Evolutionary conservation across 1,284 basidiomycete genomes (phyloP).

Genomic region (Leccinum fallax): DNA sequence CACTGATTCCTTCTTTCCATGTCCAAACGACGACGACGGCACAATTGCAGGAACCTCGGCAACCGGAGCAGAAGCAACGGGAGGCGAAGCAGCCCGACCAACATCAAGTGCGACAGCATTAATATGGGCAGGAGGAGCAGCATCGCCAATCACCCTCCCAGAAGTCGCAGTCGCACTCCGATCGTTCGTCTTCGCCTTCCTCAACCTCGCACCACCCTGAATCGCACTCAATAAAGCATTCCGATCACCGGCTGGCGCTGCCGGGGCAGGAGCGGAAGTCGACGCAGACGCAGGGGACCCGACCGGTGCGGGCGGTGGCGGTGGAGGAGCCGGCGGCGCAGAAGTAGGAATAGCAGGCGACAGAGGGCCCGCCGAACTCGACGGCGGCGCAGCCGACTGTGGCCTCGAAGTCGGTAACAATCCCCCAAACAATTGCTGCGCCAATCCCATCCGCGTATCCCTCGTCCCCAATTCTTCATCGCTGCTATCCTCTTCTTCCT

Average conservation of each 20-base stretch:
- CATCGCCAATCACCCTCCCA: constrained; percentile 80
- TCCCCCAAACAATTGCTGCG: constrained; percentile 75
- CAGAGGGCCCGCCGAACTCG: constrained; percentile 27
- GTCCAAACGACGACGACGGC: constrained; percentile 18
- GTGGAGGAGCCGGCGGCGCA: constrained; percentile 35
- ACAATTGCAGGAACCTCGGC: constrained; percentile 15
- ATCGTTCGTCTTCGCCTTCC: constrained; percentile 84
- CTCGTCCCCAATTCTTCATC: constrained; percentile 81
- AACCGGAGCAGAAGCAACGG: constrained; percentile 16
- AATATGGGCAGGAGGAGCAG: constrained; percentile 75
- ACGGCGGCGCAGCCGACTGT: constrained; percentile 38
- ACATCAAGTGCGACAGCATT: constrained; percentile 40
- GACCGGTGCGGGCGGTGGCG: constrained; percentile 36
- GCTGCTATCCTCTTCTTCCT: constrained; percentile 70
- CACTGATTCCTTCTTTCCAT: constrained; percentile 76
- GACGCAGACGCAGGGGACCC: constrained; percentile 29
- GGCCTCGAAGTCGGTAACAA: constrained; percentile 54
- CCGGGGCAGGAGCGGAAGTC: constrained; percentile 27
- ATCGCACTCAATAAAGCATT: constrained; percentile 82
- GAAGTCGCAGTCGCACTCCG: constrained; percentile 70
- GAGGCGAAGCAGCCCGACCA: constrained; percentile 37
- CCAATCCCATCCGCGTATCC: constrained; percentile 69
- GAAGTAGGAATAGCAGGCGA: constrained; percentile 29
- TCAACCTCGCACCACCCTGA: constrained; percentile 75
- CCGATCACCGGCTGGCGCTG: constrained; percentile 50